A percentile compares a stretch with the other conserved stretches of the same genome.
Conservation (phyloP, 2,329 filamentous ascomycete genomes). For the Talaromyces sp. region DNA sequence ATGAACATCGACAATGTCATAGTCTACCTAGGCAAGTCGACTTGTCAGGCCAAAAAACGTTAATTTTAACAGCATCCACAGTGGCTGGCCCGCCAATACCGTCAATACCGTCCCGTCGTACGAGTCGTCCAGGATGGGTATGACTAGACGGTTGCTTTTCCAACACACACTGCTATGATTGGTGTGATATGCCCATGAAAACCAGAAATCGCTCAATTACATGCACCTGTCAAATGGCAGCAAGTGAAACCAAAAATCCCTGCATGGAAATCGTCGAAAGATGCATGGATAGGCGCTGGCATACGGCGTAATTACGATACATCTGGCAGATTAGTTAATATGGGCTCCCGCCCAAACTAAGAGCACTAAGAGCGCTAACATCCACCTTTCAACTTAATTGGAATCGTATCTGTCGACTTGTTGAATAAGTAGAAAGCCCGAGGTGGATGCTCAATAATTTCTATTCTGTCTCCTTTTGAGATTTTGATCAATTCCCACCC, state of each 20-base stretch:
- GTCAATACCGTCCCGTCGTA: constrained; percentile 1
- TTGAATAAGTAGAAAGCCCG: background rate
- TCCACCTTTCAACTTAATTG: constrained; percentile 2
- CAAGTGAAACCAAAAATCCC: background rate
- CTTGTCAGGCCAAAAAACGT: background rate
- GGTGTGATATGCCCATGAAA: background rate
- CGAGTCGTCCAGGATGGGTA: background rate
- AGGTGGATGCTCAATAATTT: background rate
- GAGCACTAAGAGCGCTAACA: constrained; percentile 1
- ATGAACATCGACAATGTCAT: background rate
- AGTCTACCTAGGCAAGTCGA: background rate
- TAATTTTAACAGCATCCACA: constrained; percentile 14
- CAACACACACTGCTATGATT: background rate
- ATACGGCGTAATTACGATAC: constrained; percentile 2
- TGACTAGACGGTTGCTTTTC: background rate
- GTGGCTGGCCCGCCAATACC: constrained; percentile 12
- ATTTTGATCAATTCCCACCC: background rate
- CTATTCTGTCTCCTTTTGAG: background rate
- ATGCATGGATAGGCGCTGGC: constrained; percentile 1
- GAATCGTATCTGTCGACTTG: background rate
- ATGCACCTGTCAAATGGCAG: background rate
- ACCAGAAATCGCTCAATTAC: background rate
- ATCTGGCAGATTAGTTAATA: background rate
- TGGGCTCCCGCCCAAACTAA: background rate
- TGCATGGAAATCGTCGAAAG: background rate